phyloP scores from a whole-genome alignment of 2,329 filamentous ascomycete species.

The Paraphaeosphaeria sporulosa region DNA sequence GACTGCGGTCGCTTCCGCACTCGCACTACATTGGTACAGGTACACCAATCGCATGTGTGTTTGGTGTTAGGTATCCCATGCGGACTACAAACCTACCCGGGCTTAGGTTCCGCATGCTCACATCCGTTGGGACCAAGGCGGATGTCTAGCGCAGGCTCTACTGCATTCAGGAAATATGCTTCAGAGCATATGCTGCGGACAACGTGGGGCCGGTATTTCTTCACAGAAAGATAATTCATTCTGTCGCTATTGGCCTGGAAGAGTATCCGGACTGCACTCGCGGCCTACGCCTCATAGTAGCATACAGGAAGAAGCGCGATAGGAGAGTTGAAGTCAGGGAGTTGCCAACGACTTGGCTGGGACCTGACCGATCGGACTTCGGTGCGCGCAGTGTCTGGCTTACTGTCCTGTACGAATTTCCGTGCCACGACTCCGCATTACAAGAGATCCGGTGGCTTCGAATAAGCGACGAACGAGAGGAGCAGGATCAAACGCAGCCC shows the following conservation, averaged over 20 bases:
- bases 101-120: conserved; percentile 1
- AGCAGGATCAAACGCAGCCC: not conserved
- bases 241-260: not conserved
- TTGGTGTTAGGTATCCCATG: conserved; percentile 9
- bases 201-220: not conserved
- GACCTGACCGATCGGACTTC: conserved; percentile 7
- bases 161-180: not conserved
- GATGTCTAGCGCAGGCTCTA: not conserved
- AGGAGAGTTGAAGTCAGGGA: not conserved
- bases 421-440: conserved; percentile 5
- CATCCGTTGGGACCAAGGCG: conserved; percentile 4
- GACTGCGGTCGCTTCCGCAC: not conserved
- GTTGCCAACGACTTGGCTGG: conserved; percentile 6
- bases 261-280: not conserved
- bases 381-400: conserved; percentile 7
- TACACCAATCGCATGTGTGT: conserved; percentile 1
- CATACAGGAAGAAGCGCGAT: not conserved
- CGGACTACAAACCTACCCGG: conserved; percentile 10
- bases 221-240: not conserved
- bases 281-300: not conserved
- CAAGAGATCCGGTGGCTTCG: conserved; percentile 6
- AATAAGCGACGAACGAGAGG: conserved; percentile 10
- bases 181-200: not conserved
- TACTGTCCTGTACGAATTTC: conserved; percentile 13
- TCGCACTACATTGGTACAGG: not conserved